phyloP scores from a whole-genome alignment of 2,329 filamentous ascomycete species.

The Dothistroma septosporum region DNA sequence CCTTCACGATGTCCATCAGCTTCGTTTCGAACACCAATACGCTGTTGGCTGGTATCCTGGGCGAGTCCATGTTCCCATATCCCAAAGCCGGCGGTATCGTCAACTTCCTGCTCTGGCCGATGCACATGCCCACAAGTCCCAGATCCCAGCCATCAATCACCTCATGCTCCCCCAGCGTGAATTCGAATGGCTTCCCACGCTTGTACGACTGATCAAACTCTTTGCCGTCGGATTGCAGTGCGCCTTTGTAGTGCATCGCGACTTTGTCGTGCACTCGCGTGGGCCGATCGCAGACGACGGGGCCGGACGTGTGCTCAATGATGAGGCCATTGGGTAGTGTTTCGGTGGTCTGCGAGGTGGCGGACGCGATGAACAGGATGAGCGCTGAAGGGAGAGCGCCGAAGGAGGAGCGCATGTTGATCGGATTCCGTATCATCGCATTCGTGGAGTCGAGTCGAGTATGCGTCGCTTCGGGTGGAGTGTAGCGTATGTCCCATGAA shows the following conservation, averaged over 20 bases:
- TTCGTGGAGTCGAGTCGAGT: neutral
- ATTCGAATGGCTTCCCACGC: conserved; percentile 68
- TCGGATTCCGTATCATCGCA: neutral
- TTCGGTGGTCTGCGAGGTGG: conserved; percentile 10
- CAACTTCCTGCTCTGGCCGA: conserved; percentile 83
- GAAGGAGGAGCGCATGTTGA: conserved; percentile 23
- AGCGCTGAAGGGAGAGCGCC: conserved; percentile 17
- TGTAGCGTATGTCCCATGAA: too few relatives aligned
- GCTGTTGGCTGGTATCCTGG: conserved; percentile 70
- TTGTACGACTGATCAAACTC: conserved; percentile 85
- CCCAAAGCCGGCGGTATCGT: conserved; percentile 83
- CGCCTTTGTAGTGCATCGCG: conserved; percentile 49
- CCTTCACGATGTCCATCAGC: conserved; percentile 75
- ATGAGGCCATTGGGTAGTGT: conserved; percentile 22
- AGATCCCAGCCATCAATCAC: conserved; percentile 96
- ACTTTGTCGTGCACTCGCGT: conserved; percentile 46
- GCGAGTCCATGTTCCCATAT: conserved; percentile 72
- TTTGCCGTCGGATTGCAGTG: conserved; percentile 56
- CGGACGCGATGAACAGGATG: conserved; percentile 15
- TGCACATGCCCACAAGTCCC: conserved; percentile 88
- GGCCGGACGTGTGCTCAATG: conserved; percentile 41
- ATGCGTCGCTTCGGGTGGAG: too few relatives aligned
- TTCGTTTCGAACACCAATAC: conserved; percentile 92
- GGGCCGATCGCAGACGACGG: conserved; percentile 43
- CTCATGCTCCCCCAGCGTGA: conserved; percentile 72